Evolutionary conservation across 257 asterid species (phyloP).

Genomic region (Plantago elongata): DNA sequence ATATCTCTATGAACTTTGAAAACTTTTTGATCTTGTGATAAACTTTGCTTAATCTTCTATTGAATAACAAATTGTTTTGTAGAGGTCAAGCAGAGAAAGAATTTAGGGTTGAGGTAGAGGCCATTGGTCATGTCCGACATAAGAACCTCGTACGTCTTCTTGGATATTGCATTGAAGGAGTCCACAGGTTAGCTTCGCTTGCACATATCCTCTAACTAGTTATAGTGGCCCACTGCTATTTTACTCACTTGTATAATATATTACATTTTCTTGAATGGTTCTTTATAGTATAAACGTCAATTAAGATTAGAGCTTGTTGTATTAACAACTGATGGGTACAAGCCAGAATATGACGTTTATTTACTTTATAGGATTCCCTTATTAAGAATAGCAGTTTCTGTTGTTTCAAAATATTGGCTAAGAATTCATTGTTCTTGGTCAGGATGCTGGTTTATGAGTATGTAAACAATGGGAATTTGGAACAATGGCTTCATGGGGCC

Average conservation of each 20-base stretch:
- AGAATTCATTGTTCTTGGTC: conserved; percentile 18
- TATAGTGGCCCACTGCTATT: no score
- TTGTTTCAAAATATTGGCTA: background rate
- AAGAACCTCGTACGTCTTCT: conserved; percentile 94
- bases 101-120: conserved; percentile 93
- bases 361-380: no score
- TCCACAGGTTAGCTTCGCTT: conserved; percentile 58
- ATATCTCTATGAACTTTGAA: conserved; percentile 9
- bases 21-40: background rate
- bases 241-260: no score
- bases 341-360: no score
- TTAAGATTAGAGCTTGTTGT: no score
- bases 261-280: no score
- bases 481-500: conserved; percentile 98
- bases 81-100: conserved; percentile 99
- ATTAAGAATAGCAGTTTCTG: no score
- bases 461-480: conserved; percentile 90
- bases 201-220: no score
- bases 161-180: conserved; percentile 97
- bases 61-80: conserved; percentile 24
- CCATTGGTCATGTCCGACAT: conserved; percentile 95
- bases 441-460: conserved; percentile 97
- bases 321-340: no score
- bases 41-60: conserved; percentile 9
- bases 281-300: no score